Percentiles rank a stretch among this genome's conserved stretches.
These are phyloP conservation scores for Fusarium nelsonii DNA, from an alignment of 2,329 filamentous ascomycete genomes.

Conservation along the genomic window DNA sequence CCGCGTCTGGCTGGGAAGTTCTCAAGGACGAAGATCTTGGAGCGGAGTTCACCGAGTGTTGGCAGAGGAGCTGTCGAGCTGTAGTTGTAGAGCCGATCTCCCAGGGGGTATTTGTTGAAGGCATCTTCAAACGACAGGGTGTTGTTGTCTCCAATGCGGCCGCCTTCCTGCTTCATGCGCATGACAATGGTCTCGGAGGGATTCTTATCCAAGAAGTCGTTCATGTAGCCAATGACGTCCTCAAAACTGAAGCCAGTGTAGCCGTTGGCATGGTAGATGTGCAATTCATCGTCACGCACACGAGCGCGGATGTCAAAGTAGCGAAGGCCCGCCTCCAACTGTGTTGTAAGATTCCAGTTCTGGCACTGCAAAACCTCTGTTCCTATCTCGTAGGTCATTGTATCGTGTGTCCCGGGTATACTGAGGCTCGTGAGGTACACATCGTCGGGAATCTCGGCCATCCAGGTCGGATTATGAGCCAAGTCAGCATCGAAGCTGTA, in stretches of 20 bases:
- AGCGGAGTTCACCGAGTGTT: constrained; percentile 59
- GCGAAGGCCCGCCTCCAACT: constrained; percentile 61
- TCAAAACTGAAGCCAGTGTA: constrained; percentile 60
- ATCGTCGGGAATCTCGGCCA: constrained; percentile 58
- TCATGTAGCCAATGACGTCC: constrained; percentile 59
- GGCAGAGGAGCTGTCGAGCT: constrained; percentile 53
- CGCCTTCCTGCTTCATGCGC: constrained; percentile 63
- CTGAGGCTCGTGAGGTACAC: constrained; percentile 59
- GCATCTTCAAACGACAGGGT: constrained; percentile 59
- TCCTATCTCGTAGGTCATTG: constrained; percentile 61
- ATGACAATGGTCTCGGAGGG: constrained; percentile 62
- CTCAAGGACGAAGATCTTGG: constrained; percentile 62
- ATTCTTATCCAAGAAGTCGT: constrained; percentile 59
- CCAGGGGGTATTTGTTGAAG: constrained; percentile 57
- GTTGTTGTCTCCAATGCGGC: constrained; percentile 53
- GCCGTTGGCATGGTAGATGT: constrained; percentile 61
- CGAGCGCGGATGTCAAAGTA: constrained; percentile 64
- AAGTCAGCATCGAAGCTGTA: constrained; percentile 59
- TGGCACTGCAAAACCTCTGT: constrained; percentile 59
- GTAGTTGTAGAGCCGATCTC: constrained; percentile 55
- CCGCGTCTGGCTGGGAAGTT: constrained; percentile 55
- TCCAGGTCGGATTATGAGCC: constrained; percentile 56
- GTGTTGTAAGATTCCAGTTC: constrained; percentile 59
- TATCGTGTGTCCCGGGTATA: constrained; percentile 67
- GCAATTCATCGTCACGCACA: constrained; percentile 57